A percentile compares a stretch with the other conserved stretches of the same genome.
Conservation (phyloP, 2,329 filamentous ascomycete genomes). For the Neurospora sp. region DNA sequence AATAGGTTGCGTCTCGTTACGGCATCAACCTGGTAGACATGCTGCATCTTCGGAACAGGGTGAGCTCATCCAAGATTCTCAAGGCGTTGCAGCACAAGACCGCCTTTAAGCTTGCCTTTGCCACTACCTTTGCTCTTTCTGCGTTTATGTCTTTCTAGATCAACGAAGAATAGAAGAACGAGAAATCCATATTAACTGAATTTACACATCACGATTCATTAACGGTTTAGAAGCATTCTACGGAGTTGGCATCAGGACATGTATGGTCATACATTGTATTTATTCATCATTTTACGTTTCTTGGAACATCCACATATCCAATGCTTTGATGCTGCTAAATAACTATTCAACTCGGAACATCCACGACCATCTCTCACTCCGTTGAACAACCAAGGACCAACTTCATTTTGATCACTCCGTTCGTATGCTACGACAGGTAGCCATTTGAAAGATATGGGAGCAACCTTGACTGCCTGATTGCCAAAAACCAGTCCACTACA, state of each 20-base stretch:
- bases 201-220: background rate
- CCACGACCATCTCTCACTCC: too few species aligned
- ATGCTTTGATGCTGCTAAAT: background rate
- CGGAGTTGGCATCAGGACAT: background rate
- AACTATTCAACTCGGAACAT: too few species aligned
- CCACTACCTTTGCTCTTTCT: slow-evolving; percentile 61
- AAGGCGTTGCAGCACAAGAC: slow-evolving; percentile 46
- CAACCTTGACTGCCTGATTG: too few species aligned
- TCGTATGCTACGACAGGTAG: too few species aligned
- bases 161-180: background rate
- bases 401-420: too few species aligned
- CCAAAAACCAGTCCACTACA: too few species aligned
- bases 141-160: slow-evolving; percentile 44
- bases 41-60: slow-evolving; percentile 26
- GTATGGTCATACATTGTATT: background rate
- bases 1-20: slow-evolving; percentile 32
- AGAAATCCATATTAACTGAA: background rate
- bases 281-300: background rate
- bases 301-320: background rate
- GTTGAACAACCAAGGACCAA: too few species aligned
- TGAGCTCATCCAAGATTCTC: slow-evolving; percentile 30
- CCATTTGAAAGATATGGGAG: too few species aligned
- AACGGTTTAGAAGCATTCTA: background rate
- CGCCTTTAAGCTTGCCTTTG: slow-evolving; percentile 59
- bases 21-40: slow-evolving; percentile 30